phyloP scores from a whole-genome alignment of 2,329 filamentous ascomycete species.

The Myriosclerotinia scirpicola region DNA sequence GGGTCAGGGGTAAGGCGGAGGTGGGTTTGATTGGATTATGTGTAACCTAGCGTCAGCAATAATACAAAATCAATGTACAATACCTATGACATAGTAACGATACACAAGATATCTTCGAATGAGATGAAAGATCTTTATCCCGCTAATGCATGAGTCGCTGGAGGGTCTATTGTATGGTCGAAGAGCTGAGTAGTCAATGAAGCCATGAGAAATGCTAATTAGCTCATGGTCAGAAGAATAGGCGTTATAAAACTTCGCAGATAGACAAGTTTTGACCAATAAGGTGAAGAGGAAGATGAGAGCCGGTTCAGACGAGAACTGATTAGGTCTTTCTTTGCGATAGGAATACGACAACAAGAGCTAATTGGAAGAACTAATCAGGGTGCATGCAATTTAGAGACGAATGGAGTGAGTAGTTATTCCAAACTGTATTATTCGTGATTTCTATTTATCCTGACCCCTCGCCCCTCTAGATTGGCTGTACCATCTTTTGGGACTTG shows the following conservation, averaged over 20 bases:
- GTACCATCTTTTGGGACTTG: neutral
- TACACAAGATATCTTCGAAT: too few relatives aligned
- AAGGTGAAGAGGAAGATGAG: neutral
- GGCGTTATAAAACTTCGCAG: too few relatives aligned
- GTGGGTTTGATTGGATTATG: neutral
- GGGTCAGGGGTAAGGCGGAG: too few relatives aligned
- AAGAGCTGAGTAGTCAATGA: neutral
- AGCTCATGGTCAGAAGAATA: neutral
- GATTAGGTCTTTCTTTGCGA: neutral
- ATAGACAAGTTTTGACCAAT: neutral
- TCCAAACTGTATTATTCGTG: neutral
- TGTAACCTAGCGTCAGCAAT: neutral
- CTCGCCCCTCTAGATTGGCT: neutral
- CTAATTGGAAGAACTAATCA: too few relatives aligned
- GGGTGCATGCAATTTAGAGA: neutral
- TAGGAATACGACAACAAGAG: too few relatives aligned
- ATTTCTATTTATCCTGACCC: too few relatives aligned
- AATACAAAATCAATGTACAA: too few relatives aligned
- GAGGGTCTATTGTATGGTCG: neutral
- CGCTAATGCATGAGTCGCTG: neutral
- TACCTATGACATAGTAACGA: too few relatives aligned
- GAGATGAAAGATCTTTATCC: too few relatives aligned
- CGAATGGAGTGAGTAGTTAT: neutral
- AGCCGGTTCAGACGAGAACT: neutral
- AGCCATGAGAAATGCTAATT: too few relatives aligned